Percentiles rank a stretch among this genome's conserved stretches.
phyloP scores from a whole-genome alignment of 2,329 filamentous ascomycete species.

The Chrysoporthe puriensis region DNA sequence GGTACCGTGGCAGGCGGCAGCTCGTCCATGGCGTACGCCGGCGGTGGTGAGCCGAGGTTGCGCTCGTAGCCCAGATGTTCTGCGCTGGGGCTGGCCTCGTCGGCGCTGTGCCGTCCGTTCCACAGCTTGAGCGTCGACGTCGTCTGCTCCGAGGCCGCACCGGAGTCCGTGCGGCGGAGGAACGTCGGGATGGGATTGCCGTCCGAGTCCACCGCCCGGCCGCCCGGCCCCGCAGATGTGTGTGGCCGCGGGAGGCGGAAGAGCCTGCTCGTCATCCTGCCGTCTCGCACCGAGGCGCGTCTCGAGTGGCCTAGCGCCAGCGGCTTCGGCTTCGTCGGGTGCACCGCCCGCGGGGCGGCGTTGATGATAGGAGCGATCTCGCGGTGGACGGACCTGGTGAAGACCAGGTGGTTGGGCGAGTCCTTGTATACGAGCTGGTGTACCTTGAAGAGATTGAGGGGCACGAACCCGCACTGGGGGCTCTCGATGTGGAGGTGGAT shows the following conservation, averaged over 20 bases:
- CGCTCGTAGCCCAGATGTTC: background rate
- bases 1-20: conserved; percentile 7
- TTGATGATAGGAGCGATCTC: conserved; percentile 60
- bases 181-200: conserved; percentile 37
- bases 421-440: conserved; percentile 62
- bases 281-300: conserved; percentile 19
- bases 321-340: conserved; percentile 25
- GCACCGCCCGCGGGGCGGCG: conserved; percentile 32
- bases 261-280: conserved; percentile 14
- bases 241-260: conserved; percentile 23
- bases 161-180: conserved; percentile 33
- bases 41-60: conserved; percentile 24
- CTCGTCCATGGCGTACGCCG: conserved; percentile 22
- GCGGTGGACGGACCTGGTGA: conserved; percentile 62
- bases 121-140: conserved; percentile 41
- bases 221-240: conserved; percentile 20
- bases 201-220: conserved; percentile 35
- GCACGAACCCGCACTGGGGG: conserved; percentile 50
- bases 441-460: conserved; percentile 55
- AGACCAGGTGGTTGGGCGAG: conserved; percentile 59
- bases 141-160: conserved; percentile 35
- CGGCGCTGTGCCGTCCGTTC: conserved; percentile 31
- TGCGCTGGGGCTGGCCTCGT: conserved; percentile 22
- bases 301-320: conserved; percentile 21
- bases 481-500: conserved; percentile 50